Conservation (phyloP, 192 early-diverging fungal species). For the Phlyctochytrium arcticum region DNA sequence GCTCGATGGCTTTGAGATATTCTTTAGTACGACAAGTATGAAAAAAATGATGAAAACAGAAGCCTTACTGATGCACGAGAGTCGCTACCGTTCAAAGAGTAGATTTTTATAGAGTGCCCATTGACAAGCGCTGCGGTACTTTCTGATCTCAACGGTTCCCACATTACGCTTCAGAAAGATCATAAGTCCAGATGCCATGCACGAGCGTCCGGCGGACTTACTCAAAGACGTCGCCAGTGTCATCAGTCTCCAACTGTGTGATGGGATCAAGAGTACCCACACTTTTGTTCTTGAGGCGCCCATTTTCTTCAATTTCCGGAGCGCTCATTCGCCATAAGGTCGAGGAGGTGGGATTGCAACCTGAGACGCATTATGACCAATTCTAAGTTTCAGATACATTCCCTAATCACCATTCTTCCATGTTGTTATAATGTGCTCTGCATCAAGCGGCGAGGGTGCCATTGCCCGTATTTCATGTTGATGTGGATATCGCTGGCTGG, state of each 20-base stretch:
- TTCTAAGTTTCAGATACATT: not conserved
- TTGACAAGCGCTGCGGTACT: too few species aligned
- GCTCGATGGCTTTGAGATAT: constrained; percentile 1
- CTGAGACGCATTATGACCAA: too few species aligned
- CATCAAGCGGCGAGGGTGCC: constrained; percentile 51
- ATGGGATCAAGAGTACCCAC: constrained; percentile 30
- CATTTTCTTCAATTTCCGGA: constrained; percentile 22
- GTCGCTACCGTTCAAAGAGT: too few species aligned
- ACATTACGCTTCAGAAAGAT: too few species aligned
- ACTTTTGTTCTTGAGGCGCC: constrained; percentile 25
- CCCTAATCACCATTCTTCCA: constrained; percentile 23
- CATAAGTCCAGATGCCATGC: too few species aligned
- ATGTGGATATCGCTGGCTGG: constrained; percentile 56
- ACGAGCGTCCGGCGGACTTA: too few species aligned
- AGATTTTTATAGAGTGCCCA: too few species aligned
- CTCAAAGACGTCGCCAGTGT: too few species aligned
- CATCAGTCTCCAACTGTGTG: constrained; percentile 21
- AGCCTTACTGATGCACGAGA: too few species aligned
- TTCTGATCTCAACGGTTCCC: too few species aligned
- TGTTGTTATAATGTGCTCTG: constrained; percentile 61
- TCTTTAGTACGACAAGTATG: too few species aligned
- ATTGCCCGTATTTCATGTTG: constrained; percentile 64
- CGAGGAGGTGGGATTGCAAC: constrained; percentile 20
- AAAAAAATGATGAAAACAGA: too few species aligned
- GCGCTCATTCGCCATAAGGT: constrained; percentile 30